Percentiles rank a stretch among this genome's conserved stretches.
Conservation (phyloP, 305 asterid species). For the Fraxinus greggii region DNA sequence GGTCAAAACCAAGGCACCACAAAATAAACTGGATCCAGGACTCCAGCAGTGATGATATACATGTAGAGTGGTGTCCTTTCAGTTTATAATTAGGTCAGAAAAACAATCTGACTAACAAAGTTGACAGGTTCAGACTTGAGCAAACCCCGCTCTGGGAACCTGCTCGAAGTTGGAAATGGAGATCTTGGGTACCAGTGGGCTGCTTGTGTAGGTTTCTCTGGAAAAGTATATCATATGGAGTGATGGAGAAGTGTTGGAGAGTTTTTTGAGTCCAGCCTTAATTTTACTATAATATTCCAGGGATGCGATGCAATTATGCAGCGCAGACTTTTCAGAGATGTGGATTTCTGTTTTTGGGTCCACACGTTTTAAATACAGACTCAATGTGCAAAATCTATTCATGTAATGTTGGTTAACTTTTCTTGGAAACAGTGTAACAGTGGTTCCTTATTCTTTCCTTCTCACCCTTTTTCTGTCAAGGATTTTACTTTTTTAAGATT, state of each 20-base stretch:
- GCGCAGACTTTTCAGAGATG: background rate
- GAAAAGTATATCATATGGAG: background rate
- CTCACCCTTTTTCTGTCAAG: background rate
- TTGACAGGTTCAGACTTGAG: background rate
- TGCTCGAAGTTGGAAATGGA: background rate
- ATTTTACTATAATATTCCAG: background rate
- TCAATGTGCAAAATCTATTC: background rate
- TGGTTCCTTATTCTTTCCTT: background rate
- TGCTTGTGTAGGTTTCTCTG: background rate
- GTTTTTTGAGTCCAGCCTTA: slow-evolving; percentile 2
- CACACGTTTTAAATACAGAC: background rate
- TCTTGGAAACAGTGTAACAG: background rate
- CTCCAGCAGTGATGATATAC: slow-evolving; percentile 29
- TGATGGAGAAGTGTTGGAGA: background rate
- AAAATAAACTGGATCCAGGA: slow-evolving; percentile 35
- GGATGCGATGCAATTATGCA: background rate
- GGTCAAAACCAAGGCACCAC: slow-evolving; percentile 45
- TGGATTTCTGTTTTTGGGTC: background rate
- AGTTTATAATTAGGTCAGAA: background rate
- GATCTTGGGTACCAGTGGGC: background rate
- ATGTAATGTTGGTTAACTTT: background rate
- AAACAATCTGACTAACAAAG: slow-evolving; percentile 1
- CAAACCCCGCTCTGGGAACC: background rate
- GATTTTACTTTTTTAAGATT: background rate
- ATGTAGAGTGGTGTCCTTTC: background rate